Percentiles rank a stretch among this genome's conserved stretches.
Conservation (phyloP, 345 rosid species). For the Ceriops decandra region DNA sequence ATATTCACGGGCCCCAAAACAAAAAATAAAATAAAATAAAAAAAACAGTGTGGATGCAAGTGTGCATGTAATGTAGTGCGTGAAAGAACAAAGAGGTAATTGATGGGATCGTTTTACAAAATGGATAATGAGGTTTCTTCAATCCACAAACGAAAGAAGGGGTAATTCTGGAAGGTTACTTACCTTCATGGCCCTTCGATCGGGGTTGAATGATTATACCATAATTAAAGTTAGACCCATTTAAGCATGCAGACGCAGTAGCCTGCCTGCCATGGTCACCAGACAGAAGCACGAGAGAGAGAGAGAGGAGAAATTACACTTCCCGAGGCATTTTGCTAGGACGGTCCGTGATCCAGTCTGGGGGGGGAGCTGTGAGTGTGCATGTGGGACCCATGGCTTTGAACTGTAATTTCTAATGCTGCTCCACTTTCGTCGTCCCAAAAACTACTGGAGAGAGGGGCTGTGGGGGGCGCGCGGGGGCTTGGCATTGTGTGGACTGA, state of each 20-base stretch:
- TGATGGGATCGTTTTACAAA: conserved; percentile 1
- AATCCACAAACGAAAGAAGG: neutral
- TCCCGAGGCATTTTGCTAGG: conserved; percentile 26
- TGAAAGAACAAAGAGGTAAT: neutral
- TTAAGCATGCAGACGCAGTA: neutral
- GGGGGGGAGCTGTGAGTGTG: neutral
- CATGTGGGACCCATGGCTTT: conserved; percentile 7
- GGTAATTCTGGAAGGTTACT: conserved; percentile 11
- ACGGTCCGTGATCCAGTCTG: conserved; percentile 32
- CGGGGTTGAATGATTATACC: conserved; percentile 23
- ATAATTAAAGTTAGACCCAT: conserved; percentile 20
- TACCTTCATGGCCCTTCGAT: conserved; percentile 11
- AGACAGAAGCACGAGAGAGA: neutral
- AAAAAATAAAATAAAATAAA: too few species aligned
- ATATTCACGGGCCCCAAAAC: neutral
- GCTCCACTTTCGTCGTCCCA: neutral
- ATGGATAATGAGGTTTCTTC: neutral
- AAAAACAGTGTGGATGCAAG: neutral
- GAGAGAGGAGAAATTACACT: neutral
- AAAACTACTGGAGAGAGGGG: neutral
- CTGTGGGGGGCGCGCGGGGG: too few species aligned
- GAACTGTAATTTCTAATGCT: neutral
- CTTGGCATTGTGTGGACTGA: too few species aligned
- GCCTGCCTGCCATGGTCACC: neutral
- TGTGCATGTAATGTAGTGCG: neutral